Evolutionary conservation across 768 basidiomycete species (phyloP).

Genomic region (Tubosaeta sp.): DNA sequence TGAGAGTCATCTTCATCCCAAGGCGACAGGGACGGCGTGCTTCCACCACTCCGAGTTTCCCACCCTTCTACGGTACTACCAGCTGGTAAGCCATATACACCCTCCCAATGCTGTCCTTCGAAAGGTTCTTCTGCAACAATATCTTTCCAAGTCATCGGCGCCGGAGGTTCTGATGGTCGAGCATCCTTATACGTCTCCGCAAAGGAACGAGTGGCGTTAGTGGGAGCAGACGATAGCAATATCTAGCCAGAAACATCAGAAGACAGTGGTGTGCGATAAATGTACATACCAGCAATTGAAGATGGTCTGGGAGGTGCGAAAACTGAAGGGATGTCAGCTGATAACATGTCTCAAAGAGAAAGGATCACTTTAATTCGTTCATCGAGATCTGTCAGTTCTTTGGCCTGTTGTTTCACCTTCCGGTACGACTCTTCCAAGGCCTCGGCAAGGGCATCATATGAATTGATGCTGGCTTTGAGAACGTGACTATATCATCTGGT

Average conservation of each 20-base stretch:
- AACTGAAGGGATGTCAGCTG: conserved; percentile 32
- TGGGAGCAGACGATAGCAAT: conserved; percentile 52
- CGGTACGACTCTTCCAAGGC: conserved; percentile 54
- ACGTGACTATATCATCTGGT: conserved; percentile 39
- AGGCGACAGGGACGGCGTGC: conserved; percentile 65
- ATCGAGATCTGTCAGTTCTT: conserved; percentile 56
- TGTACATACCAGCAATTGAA: conserved; percentile 62
- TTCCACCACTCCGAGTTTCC: conserved; percentile 49
- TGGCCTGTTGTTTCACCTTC: conserved; percentile 47
- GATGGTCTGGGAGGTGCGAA: conserved; percentile 62
- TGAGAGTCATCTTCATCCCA: conserved; percentile 48
- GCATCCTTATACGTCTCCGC: conserved; percentile 53
- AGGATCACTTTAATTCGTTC: conserved; percentile 54
- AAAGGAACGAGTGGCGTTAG: conserved; percentile 42
- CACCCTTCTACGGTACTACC: conserved; percentile 43
- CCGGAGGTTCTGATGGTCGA: conserved; percentile 22
- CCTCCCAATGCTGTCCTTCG: conserved; percentile 84
- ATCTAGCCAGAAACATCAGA: conserved; percentile 38
- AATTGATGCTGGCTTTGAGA: conserved; percentile 68
- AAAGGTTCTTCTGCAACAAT: conserved; percentile 81
- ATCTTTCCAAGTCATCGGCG: conserved; percentile 65
- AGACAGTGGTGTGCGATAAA: neutral
- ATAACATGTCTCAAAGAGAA: neutral
- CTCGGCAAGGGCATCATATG: conserved; percentile 54
- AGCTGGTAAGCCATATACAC: conserved; percentile 54